These are phyloP conservation scores for Cryphonectria nitschkei DNA, from an alignment of 2,329 filamentous ascomycete species.

Conservation along the genomic window DNA sequence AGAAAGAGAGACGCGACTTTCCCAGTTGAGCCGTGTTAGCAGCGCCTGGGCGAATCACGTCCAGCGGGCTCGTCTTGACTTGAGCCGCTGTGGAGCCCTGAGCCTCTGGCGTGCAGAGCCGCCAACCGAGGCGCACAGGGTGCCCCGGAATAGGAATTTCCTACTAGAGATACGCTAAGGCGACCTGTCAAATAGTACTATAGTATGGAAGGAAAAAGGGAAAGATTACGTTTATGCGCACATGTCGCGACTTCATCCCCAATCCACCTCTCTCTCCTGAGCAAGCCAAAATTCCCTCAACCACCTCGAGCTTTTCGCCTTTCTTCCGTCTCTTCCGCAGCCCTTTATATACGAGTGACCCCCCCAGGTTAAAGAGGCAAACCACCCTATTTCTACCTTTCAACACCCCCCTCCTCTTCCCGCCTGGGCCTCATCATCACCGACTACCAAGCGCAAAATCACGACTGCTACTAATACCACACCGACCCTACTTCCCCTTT, in stretches of 20 bases:
- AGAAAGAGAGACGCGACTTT: slow-evolving; percentile 19
- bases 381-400: neutral
- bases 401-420: neutral
- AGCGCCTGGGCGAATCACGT: slow-evolving; percentile 11
- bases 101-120: neutral
- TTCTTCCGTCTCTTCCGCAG: neutral
- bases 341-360: neutral
- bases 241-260: neutral
- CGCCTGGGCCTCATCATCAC: neutral
- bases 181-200: slow-evolving; percentile 2
- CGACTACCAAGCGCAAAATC: neutral
- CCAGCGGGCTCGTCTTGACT: neutral
- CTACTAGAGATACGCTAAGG: neutral
- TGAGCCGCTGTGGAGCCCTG: slow-evolving; percentile 8
- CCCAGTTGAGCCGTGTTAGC: slow-evolving; percentile 16
- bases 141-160: slow-evolving; percentile 4
- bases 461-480: neutral
- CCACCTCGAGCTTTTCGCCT: neutral
- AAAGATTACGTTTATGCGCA: neutral
- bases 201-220: neutral
- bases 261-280: neutral
- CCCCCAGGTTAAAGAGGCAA: neutral
- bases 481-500: neutral
- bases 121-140: slow-evolving; percentile 2
- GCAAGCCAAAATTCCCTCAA: slow-evolving; percentile 15